Evolutionary conservation across 768 basidiomycete species (phyloP), one percentile per base, ranked within the genome.

Genomic region (Pholiota conissans): DNA sequence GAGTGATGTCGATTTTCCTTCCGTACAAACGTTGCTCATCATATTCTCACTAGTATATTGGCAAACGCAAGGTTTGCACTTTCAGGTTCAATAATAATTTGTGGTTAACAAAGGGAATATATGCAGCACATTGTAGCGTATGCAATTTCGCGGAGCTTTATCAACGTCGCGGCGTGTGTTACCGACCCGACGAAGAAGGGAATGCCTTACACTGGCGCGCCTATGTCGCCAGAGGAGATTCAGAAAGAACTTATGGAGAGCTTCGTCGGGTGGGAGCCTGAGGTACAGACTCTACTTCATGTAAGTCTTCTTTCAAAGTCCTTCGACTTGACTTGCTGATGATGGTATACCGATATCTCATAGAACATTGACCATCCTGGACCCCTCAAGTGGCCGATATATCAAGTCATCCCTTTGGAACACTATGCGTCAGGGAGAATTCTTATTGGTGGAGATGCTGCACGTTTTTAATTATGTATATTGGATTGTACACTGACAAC

Each of bases 391-490:
- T 55, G 42, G 42, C 42, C 54, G 7, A 34, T 55, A 13, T 14
- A 42, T 11, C 24, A 34, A 18, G 9, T 55, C 26, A 34, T 55
- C n/a, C 42, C 54, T n/a, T n/a, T 55, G 6, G 28, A 55, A n/a
- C 18, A n/a, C 11, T 55, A 48, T 16, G 46, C 45, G n/a, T 48
- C 29, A 6, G 54, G 54, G 9, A 27, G 54, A 10, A 24, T 55
- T 13, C 16, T 55, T 11, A 11, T 55, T 13, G 54, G 42, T 14
- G 54, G 54, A n/a, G 54, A 55, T 27, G 42, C 54, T 47, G 54
- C 48, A 47, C 4, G 39, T 22, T 7, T 40, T 40, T 40, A 8
- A 40, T 35, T 13, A 9, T 16, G 11, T 9, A 35, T 35, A 35
- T 35, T 16, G 11, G n/a, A 16, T n/a, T 40, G 4, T 40, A 20